Evolutionary conservation across 345 rosid genomes (phyloP), one percentile per base, ranked within the genome.

Genomic region (Citrus cavaleriei): DNA sequence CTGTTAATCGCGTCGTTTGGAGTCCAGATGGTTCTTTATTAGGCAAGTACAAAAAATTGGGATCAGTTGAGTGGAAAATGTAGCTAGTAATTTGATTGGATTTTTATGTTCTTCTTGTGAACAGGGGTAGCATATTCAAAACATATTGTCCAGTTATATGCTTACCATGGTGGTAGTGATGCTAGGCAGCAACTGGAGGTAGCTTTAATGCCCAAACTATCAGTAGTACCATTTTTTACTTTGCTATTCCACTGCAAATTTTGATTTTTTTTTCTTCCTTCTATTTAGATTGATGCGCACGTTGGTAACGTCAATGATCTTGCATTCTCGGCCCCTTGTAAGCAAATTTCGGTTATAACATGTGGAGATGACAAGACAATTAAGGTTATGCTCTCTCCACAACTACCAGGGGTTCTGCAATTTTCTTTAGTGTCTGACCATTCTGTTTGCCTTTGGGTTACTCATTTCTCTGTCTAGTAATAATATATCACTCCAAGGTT

Each of bases 71-170:
- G 19, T 3, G 12, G 25, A 49, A 58, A 49, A 6, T 25, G 59
- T 51, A 32, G 22, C 64, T 66, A 9, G 34, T 24, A 19, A 24
- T 37, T 73, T 59, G 42, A 57, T 37, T 32, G 0, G 28, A 38
- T 54, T 81, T 69, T 28, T 10, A 73, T 49, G 14, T 18, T 42
- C 34, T 69, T 49, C 49, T 27, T 67, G 49, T 18, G 27, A 77
- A 86, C 92, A 95, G 98, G 98, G 78, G 97, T 95, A 76, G 98
- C 98, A 73, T 93, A 88, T 81, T 93, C 98, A 5, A 86, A 89
- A 83, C 93, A 95, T 79, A 90, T 95, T 81, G 95, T 91, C 75
- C 98, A 95, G 74, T 82, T 95, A 80, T 95, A 90, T 84, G 88
- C 97, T 73, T 95, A 93, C 80, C 91, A 90, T 73, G 92, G 96